Percentiles rank a stretch among this genome's conserved stretches.
These are phyloP conservation scores for Pythium sp. DNA, from an alignment of 352 stramenopile genomes.

Conservation along the genomic window DNA sequence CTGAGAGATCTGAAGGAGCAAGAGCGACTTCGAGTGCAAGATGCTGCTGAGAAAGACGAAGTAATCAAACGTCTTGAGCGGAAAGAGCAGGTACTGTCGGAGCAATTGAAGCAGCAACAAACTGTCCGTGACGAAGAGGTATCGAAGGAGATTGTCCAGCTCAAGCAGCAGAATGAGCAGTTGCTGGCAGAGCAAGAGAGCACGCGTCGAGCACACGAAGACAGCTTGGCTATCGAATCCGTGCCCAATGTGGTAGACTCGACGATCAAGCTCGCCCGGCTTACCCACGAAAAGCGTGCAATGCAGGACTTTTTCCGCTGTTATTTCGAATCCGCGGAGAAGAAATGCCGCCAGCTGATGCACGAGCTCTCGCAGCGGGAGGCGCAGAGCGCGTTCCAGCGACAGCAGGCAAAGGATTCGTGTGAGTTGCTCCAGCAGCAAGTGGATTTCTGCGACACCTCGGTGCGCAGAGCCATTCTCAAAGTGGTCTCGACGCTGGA, in stretches of 20 bases:
- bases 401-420: constrained; percentile 3
- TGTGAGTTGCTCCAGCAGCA: constrained; percentile 3
- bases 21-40: constrained; percentile 13
- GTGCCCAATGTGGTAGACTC: background rate
- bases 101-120: constrained; percentile 11
- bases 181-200: constrained; percentile 3
- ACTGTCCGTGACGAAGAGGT: background rate
- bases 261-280: constrained; percentile 15
- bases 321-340: constrained; percentile 46
- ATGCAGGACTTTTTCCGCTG: constrained; percentile 46
- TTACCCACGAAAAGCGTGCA: constrained; percentile 42
- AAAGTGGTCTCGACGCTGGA: constrained; percentile 4
- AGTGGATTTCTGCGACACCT: background rate
- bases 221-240: background rate
- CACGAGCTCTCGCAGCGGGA: constrained; percentile 32
- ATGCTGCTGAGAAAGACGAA: constrained; percentile 16
- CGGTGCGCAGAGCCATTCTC: constrained; percentile 3
- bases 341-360: constrained; percentile 37
- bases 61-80: background rate
- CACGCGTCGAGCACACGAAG: background rate
- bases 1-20: constrained; percentile 18
- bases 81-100: background rate
- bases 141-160: constrained; percentile 2
- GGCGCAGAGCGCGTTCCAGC: constrained; percentile 10
- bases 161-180: constrained; percentile 6